Evolutionary conservation across 805 yeast genomes (phyloP), one percentile per base, ranked within the genome.

Genomic region (Ogataea haglerorum): DNA sequence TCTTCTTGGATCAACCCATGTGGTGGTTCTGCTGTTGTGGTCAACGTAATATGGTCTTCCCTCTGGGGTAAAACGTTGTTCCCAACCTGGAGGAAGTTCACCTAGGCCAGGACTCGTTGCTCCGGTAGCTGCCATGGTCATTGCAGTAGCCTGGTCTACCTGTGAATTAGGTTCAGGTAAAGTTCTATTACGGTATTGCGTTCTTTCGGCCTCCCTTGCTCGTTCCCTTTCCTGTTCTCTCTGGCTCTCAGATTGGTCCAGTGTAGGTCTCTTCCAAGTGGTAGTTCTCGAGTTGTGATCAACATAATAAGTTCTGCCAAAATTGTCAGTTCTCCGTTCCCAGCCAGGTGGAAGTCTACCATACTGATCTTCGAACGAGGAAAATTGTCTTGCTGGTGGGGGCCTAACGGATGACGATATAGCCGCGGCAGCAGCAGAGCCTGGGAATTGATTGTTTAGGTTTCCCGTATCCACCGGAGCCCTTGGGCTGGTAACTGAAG

Each of bases 1-100:
- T 66, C 99, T 81, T 67, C 99, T 80, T 51, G 99, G 99, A 65
- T 93, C 99, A 34, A 93, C 99, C 99, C 99, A 93, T 10, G 99
- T 93, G 3, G 99, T 93, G 1, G 99, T 93, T 64, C 99, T 78
- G n/a, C 99, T 93, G 65, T 93, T 93, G 69, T 93, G 99, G 65
- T 93, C 99, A 35, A 93, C 99, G 63, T 90, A 93, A 67, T 93
- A 93, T 6, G 98, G 95, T 61, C 99, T 80, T 28, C 99, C 99
- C 67, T 93, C 99, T 19, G 95, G 95, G 6, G 99, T 93, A 56
- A 85, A 85, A 50, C 99, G 75, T 69, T 91, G 98, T 67, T 93
- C 99, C 99, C 99, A 93, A 29, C 99, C 99, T 9, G 95, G 79
- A 7, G 99, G 99, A 49, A 93, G 73, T 68, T 93, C 99, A 21